Percentiles rank a stretch among this genome's conserved stretches.
Conservation (phyloP, 768 basidiomycete genomes). For the Epithele typhae region DNA sequence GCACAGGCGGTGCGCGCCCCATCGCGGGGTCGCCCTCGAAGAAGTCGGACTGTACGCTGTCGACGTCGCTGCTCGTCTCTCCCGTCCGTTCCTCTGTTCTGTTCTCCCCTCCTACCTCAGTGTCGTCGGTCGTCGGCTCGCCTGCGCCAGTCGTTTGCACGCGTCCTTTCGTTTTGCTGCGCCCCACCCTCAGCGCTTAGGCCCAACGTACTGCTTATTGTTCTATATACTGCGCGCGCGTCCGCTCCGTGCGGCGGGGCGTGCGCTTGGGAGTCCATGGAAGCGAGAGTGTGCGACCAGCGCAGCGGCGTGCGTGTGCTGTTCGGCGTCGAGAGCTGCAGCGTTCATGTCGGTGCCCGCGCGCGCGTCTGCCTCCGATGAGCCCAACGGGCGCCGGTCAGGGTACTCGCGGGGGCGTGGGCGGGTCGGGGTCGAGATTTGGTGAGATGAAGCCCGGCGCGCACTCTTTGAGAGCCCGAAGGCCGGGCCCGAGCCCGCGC, state of each 20-base stretch:
- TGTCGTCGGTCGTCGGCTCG: slow-evolving; percentile 6
- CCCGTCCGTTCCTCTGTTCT: not conserved
- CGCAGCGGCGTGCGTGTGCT: no score
- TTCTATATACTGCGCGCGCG: slow-evolving; percentile 1
- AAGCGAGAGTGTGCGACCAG: not conserved
- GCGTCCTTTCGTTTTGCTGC: slow-evolving; percentile 10
- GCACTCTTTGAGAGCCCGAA: no score
- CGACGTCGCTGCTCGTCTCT: not conserved
- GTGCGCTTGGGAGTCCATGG: slow-evolving; percentile 1
- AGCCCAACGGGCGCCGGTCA: no score
- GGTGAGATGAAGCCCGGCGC: no score
- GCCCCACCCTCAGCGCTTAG: not conserved
- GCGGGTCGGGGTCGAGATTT: no score
- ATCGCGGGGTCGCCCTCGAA: not conserved
- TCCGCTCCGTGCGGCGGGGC: not conserved
- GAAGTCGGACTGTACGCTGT: slow-evolving; percentile 7
- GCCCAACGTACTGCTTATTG: slow-evolving; percentile 1
- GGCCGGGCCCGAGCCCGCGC: no score
- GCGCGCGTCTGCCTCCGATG: no score
- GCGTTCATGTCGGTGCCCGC: no score
- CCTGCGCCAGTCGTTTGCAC: slow-evolving; percentile 14
- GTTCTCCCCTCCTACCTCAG: not conserved
- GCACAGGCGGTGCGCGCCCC: slow-evolving; percentile 4
- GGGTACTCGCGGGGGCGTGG: no score
- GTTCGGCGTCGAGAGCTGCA: no score